A percentile compares a stretch with the other conserved stretches of the same genome.
Conservation (phyloP, 352 stramenopile species). For the Phytopythium sindhum region DNA sequence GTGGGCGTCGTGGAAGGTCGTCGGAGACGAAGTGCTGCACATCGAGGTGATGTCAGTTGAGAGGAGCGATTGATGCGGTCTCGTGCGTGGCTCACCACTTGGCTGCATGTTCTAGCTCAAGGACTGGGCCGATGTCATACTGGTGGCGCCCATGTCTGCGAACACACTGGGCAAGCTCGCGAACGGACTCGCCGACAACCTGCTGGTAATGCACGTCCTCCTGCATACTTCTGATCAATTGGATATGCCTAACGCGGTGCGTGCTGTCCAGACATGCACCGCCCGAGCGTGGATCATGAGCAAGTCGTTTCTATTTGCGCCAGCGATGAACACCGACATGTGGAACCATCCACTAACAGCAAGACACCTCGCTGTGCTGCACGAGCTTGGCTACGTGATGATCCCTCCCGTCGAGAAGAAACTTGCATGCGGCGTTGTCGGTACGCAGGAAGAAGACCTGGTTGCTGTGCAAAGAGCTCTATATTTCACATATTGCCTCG, state of each 20-base stretch:
- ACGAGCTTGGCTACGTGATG: constrained; percentile 70
- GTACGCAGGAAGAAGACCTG: constrained; percentile 23
- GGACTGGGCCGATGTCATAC: constrained; percentile 93
- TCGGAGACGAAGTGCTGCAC: constrained; percentile 82
- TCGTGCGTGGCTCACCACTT: neutral
- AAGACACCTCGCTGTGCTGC: constrained; percentile 62
- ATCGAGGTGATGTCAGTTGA: constrained; percentile 64
- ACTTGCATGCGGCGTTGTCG: constrained; percentile 93
- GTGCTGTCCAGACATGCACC: constrained; percentile 74
- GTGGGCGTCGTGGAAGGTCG: constrained; percentile 74
- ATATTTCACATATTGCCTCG: constrained; percentile 2
- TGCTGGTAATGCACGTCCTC: constrained; percentile 52
- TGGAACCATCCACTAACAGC: constrained; percentile 94
- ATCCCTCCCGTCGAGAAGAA: constrained; percentile 89
- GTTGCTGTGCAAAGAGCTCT: neutral
- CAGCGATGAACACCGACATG: constrained; percentile 98
- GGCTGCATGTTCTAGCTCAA: constrained; percentile 64
- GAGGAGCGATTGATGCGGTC: neutral
- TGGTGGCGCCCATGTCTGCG: constrained; percentile 87
- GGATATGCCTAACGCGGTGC: neutral
- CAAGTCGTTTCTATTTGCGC: constrained; percentile 93
- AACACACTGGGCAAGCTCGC: constrained; percentile 91
- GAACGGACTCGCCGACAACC: constrained; percentile 94
- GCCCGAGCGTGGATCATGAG: constrained; percentile 90
- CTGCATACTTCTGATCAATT: neutral